Percentiles rank a stretch among this genome's conserved stretches.
phyloP scores from a whole-genome alignment of 2,329 filamentous ascomycete genomes.

The Aureobasidium sp. region DNA sequence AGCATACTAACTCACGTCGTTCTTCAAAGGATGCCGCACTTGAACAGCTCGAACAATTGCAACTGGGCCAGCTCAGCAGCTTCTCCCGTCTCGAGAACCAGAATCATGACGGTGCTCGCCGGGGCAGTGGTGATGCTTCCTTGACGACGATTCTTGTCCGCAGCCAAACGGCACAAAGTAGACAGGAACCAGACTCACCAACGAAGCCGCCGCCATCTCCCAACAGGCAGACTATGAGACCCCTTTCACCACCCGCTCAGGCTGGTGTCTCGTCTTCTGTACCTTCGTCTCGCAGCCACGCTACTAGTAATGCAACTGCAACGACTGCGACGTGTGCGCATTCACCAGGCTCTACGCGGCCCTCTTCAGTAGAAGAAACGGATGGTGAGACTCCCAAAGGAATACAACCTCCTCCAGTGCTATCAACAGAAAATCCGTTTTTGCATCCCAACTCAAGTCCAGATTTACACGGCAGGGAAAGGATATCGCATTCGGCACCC shows the following conservation, averaged over 20 bases:
- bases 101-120: constrained; percentile 22
- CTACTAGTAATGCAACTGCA: constrained; percentile 24
- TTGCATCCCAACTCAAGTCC: constrained; percentile 7
- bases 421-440: constrained; percentile 10
- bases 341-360: constrained; percentile 23
- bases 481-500: constrained; percentile 1
- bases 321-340: constrained; percentile 19
- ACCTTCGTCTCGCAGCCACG: constrained; percentile 24
- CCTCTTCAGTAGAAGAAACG: constrained; percentile 24
- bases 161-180: constrained; percentile 12
- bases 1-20: constrained; percentile 20
- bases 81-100: constrained; percentile 26
- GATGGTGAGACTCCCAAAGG: constrained; percentile 21
- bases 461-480: constrained; percentile 1
- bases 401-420: neutral
- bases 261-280: constrained; percentile 16
- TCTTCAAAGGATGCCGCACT: constrained; percentile 30
- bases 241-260: neutral
- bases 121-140: constrained; percentile 27
- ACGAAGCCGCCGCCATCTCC: constrained; percentile 1
- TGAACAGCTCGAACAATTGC: constrained; percentile 23
- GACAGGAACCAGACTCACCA: constrained; percentile 2
- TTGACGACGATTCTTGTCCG: constrained; percentile 16
- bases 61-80: constrained; percentile 11
- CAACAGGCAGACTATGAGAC: neutral